Percentiles rank a stretch among this genome's conserved stretches.
These are phyloP conservation scores for Arthrobotrys conoides DNA, from an alignment of 2,329 filamentous ascomycete species.

Conservation along the genomic window DNA sequence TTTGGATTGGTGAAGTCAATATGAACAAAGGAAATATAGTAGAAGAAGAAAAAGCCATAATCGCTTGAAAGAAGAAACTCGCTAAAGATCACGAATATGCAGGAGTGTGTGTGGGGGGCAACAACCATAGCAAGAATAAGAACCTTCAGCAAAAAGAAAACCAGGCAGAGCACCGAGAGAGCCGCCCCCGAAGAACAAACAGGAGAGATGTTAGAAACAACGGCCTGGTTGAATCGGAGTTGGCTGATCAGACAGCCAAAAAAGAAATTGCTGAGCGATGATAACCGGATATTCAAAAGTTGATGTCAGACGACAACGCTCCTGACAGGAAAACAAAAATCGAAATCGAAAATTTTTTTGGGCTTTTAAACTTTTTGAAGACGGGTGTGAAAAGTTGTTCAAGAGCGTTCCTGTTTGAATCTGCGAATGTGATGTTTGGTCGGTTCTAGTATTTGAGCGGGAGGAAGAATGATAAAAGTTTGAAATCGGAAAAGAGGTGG, in stretches of 20 bases:
- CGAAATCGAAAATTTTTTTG: slow-evolving; percentile 58
- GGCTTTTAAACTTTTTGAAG: slow-evolving; percentile 58
- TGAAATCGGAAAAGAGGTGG: background rate
- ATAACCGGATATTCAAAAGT: slow-evolving; percentile 44
- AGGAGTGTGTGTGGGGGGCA: slow-evolving; percentile 31
- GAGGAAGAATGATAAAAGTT: background rate
- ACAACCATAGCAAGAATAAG: slow-evolving; percentile 50
- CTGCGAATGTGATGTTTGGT: slow-evolving; percentile 26
- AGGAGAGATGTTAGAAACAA: slow-evolving; percentile 7
- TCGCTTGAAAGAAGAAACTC: slow-evolving; percentile 57
- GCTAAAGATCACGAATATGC: slow-evolving; percentile 59
- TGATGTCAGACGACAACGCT: slow-evolving; percentile 52
- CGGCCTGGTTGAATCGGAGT: slow-evolving; percentile 22
- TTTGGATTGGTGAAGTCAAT: slow-evolving; percentile 58
- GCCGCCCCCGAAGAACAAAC: slow-evolving; percentile 12
- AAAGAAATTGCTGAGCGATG: slow-evolving; percentile 44
- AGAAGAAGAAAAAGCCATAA: slow-evolving; percentile 42
- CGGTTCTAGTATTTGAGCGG: slow-evolving; percentile 2
- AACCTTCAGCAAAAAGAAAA: slow-evolving; percentile 42
- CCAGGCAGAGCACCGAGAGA: slow-evolving; percentile 47
- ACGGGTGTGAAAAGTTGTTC: slow-evolving; percentile 3
- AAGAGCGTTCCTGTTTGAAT: slow-evolving; percentile 35
- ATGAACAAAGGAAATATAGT: slow-evolving; percentile 60
- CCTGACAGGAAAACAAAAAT: slow-evolving; percentile 50
- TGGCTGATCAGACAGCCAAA: slow-evolving; percentile 49